These are phyloP conservation scores for Metarhizium humberi DNA, from an alignment of 2,329 filamentous ascomycete species.

Conservation along the genomic window DNA sequence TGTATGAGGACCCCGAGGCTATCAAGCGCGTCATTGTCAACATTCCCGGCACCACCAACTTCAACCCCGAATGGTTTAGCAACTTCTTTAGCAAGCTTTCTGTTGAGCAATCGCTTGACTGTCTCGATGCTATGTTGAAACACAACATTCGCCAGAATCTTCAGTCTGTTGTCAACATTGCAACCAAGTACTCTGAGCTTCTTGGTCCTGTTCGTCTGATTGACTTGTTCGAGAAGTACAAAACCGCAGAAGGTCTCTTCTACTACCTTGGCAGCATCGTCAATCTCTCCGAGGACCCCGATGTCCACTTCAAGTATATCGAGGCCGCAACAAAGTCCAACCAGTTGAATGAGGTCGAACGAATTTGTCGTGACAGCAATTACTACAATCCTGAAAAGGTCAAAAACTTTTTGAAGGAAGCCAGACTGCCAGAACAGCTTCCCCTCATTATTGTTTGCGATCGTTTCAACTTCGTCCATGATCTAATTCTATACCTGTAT, in stretches of 20 bases:
- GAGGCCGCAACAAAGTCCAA: slow-evolving; percentile 91
- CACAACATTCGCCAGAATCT: slow-evolving; percentile 95
- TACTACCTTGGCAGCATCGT: slow-evolving; percentile 98
- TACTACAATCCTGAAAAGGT: slow-evolving; percentile 89
- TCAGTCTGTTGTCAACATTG: slow-evolving; percentile 87
- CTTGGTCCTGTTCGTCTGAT: slow-evolving; percentile 82
- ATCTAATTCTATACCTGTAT: slow-evolving; percentile 92
- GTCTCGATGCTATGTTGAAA: slow-evolving; percentile 92
- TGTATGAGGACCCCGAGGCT: slow-evolving; percentile 81
- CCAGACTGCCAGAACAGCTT: slow-evolving; percentile 81
- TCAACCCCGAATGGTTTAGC: slow-evolving; percentile 84
- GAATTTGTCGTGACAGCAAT: slow-evolving; percentile 91
- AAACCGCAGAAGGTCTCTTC: slow-evolving; percentile 92
- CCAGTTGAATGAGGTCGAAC: slow-evolving; percentile 92
- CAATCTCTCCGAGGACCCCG: slow-evolving; percentile 88
- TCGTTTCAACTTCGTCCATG: slow-evolving; percentile 98
- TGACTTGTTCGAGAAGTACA: slow-evolving; percentile 93
- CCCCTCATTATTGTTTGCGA: slow-evolving; percentile 98
- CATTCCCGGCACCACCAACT: slow-evolving; percentile 71
- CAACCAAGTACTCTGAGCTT: slow-evolving; percentile 95
- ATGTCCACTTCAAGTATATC: slow-evolving; percentile 99
- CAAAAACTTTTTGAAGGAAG: slow-evolving; percentile 99
- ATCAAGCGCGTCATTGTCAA: slow-evolving; percentile 88
- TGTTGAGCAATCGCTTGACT: slow-evolving; percentile 89
- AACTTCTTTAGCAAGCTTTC: slow-evolving; percentile 91